Percentiles rank a stretch among this genome's conserved stretches.
phyloP scores from a whole-genome alignment of 805 yeast genomes.

The Saturnispora dispora region DNA sequence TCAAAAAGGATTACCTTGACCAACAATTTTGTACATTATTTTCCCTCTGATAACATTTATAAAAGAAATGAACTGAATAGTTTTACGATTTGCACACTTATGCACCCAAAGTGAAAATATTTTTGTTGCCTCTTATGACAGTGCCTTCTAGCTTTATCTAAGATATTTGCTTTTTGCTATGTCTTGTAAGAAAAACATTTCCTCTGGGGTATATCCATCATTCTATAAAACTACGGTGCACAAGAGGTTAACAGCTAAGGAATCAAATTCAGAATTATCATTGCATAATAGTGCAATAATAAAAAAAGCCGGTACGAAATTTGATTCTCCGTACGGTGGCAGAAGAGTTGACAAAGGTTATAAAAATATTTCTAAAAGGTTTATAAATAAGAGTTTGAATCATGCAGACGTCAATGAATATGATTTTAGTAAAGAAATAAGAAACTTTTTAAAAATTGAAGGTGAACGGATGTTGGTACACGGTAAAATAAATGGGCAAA shows the following conservation, averaged over 20 bases:
- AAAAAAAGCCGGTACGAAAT: too few species aligned
- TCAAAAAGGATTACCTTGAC: slow-evolving; percentile 22
- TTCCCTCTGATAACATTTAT: slow-evolving; percentile 14
- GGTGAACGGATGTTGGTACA: not conserved
- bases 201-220: not conserved
- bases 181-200: not conserved
- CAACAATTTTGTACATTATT: not conserved
- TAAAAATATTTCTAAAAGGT: not conserved
- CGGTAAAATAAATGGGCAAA: not conserved
- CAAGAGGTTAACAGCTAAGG: not conserved
- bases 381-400: not conserved
- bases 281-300: not conserved
- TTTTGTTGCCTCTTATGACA: not conserved
- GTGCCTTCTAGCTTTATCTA: not conserved
- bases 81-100: not conserved
- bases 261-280: too few species aligned
- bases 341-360: not conserved
- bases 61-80: not conserved
- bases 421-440: not conserved
- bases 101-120: not conserved
- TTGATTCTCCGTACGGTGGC: not conserved
- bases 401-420: too few species aligned
- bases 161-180: not conserved
- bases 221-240: not conserved
- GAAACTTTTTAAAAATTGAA: not conserved